Evolutionary conservation across 345 rosid genomes (phyloP), one percentile per base, ranked within the genome.

Genomic region (Camelina sativa): DNA sequence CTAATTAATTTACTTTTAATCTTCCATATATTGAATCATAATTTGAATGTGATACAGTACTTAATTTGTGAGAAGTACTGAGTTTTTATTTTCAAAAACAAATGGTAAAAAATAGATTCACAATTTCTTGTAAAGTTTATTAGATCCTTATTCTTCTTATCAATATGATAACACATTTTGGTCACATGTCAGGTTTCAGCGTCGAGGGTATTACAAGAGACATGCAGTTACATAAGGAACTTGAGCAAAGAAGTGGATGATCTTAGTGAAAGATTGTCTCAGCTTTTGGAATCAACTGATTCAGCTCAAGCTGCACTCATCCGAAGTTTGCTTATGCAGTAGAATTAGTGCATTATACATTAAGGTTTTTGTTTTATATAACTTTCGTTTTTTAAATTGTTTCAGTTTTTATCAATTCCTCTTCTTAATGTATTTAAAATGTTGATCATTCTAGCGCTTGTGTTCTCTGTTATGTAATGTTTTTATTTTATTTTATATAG

Each of bases 271-370:
- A 80, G 81, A 78, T 70, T 89, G 44, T 80, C 86, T 41, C 73
- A 79, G 48, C 63, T 80, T 60, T 74, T 89, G 79, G 86, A 75
- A 69, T 82, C 89, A 35, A 32, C 57, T 56, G 80, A 85, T 64
- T 84, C 86, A 58, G 88, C 83, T 38, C 89, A 92, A 67, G 96
- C 96, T 15, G 90, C 86, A 66, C 84, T 92, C 20, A 84, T 90
- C 67, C 87, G 96, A 82, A 87, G 87, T 76, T 83, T 92, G 77
- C 84, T 90, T 47, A 83, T 82, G 89, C 79, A 79, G 81, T 82
- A 58, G 58, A 43, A 52, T 50, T 61, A 23, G 25, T 60, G 23
- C 34, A 28, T 2, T 25, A 52, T 17, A 64, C 30, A 64, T 19
- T 34, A 16, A 34, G 15, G 0, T 11, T 41, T 40, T 40, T 38